These are phyloP conservation scores for Epichloe aotearoae DNA, from an alignment of 2,329 filamentous ascomycete species.

Conservation along the genomic window DNA sequence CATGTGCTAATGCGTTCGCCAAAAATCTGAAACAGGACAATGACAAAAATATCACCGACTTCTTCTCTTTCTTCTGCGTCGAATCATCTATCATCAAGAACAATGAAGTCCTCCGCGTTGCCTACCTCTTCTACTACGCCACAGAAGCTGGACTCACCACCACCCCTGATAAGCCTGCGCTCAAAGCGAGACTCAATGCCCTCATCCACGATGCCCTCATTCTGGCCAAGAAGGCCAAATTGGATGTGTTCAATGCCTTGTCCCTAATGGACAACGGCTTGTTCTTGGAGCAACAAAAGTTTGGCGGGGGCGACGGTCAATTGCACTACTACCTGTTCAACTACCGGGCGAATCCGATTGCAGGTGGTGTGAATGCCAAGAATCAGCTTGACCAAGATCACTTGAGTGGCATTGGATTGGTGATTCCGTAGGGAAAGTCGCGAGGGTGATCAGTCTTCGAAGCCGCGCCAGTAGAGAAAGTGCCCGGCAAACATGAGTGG, in stretches of 20 bases:
- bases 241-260: slow-evolving; percentile 94
- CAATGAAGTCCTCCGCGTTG: slow-evolving; percentile 67
- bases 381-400: slow-evolving; percentile 66
- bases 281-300: slow-evolving; percentile 89
- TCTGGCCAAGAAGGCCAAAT: slow-evolving; percentile 67
- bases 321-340: slow-evolving; percentile 98
- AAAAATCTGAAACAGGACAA: slow-evolving; percentile 26
- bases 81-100: slow-evolving; percentile 85
- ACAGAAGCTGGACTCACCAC: slow-evolving; percentile 60
- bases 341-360: slow-evolving; percentile 76
- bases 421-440: slow-evolving; percentile 44
- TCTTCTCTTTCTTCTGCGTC: slow-evolving; percentile 92
- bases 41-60: slow-evolving; percentile 79
- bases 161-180: slow-evolving; percentile 38
- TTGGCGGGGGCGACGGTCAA: slow-evolving; percentile 85
- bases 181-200: slow-evolving; percentile 68
- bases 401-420: slow-evolving; percentile 78
- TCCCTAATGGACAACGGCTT: slow-evolving; percentile 88
- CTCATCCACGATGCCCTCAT: slow-evolving; percentile 79
- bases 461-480: too few relatives aligned
- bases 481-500: too few relatives aligned
- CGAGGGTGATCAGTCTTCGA: too few relatives aligned
- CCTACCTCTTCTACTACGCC: slow-evolving; percentile 96
- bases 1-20: not conserved
- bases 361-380: slow-evolving; percentile 68